Evolutionary conservation across 129 eudicot species (phyloP).

Genomic region (Flaveria sonorensis): DNA sequence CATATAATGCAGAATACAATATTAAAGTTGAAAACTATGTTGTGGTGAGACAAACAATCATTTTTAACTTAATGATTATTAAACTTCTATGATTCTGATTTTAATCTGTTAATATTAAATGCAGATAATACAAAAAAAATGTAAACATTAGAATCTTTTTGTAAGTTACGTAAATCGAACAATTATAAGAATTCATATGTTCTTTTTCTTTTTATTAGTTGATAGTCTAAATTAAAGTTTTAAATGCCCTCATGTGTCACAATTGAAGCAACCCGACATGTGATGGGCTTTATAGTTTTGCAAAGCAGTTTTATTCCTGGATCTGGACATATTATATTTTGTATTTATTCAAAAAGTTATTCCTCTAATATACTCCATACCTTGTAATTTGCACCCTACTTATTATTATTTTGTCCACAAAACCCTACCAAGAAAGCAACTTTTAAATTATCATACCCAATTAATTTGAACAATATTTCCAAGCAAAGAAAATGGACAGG

Average conservation of each 20-base stretch:
- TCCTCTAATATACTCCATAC: neutral
- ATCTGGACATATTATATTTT: neutral
- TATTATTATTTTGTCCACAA: neutral
- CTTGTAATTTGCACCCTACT: neutral
- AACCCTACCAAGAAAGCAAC: neutral
- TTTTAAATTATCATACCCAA: neutral
- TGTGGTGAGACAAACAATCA: no score
- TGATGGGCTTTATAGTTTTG: neutral
- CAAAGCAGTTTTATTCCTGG: neutral
- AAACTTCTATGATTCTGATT: neutral
- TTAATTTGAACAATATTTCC: neutral
- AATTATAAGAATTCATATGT: neutral
- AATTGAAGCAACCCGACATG: neutral
- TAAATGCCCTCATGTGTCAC: constrained; percentile 25
- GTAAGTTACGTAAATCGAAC: constrained; percentile 5
- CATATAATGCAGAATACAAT: no score
- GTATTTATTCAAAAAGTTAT: neutral
- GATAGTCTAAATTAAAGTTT: neutral
- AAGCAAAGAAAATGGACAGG: neutral
- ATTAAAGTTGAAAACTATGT: no score
- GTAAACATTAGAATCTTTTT: neutral
- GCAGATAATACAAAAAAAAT: neutral
- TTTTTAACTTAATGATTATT: neutral
- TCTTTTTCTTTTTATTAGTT: neutral
- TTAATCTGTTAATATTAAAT: neutral